These are phyloP conservation scores for Meyerozyma guilliermondii DNA, from an alignment of 1,139 yeast species.

Conservation along the genomic window DNA sequence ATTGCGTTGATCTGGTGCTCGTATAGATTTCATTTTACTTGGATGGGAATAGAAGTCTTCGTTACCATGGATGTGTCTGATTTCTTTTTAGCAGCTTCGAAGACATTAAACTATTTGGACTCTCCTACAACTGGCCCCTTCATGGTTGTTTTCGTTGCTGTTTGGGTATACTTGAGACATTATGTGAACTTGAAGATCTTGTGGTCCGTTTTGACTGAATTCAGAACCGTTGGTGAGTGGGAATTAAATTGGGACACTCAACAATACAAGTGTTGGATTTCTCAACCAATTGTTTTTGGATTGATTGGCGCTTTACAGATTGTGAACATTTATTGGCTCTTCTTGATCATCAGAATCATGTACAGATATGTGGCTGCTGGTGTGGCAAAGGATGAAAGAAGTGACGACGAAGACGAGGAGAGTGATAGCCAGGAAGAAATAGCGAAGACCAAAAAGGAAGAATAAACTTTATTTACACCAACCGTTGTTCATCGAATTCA, in stretches of 20 bases:
- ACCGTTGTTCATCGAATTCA: too few species aligned
- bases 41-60: conserved; percentile 89
- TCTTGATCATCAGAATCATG: conserved; percentile 72
- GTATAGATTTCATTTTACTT: conserved; percentile 93
- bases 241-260: conserved; percentile 83
- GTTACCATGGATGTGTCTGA: conserved; percentile 96
- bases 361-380: conserved; percentile 58
- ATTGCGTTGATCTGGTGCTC: conserved; percentile 82
- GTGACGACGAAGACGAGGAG: conserved; percentile 74
- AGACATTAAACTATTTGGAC: conserved; percentile 78
- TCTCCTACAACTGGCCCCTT: conserved; percentile 60
- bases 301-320: conserved; percentile 77
- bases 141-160: conserved; percentile 58
- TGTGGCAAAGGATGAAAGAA: conserved; percentile 75
- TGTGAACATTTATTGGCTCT: conserved; percentile 85
- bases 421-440: conserved; percentile 18
- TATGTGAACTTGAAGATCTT: conserved; percentile 73
- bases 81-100: conserved; percentile 78
- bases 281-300: conserved; percentile 81
- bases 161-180: conserved; percentile 90
- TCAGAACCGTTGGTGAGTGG: conserved; percentile 76
- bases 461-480: conserved; percentile 4
- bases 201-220: conserved; percentile 87
- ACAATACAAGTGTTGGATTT: conserved; percentile 94
- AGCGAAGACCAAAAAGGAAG: conserved; percentile 22